Percentiles rank a stretch among this genome's conserved stretches.
Evolutionary conservation across 1,284 basidiomycete species (phyloP).

Genomic region (Trametes pubescens): DNA sequence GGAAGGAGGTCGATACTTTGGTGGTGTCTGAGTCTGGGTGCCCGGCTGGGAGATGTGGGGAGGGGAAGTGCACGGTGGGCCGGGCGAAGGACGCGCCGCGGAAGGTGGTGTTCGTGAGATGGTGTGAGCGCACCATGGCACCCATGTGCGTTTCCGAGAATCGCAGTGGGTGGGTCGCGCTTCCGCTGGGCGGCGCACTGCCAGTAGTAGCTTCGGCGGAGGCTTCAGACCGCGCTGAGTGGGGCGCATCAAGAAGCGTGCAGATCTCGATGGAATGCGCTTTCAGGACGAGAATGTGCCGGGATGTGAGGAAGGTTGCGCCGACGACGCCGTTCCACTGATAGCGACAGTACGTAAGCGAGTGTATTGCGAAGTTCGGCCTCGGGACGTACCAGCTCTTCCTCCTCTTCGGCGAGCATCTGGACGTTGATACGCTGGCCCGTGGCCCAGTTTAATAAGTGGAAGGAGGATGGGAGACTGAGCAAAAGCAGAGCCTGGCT

Average conservation of each 20-base stretch:
- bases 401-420: constrained; percentile 36
- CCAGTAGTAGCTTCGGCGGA: neutral
- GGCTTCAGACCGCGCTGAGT: neutral
- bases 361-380: neutral
- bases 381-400: constrained; percentile 40
- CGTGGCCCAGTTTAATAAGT: constrained; percentile 46
- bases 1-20: constrained; percentile 44
- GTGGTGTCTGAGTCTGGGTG: constrained; percentile 8
- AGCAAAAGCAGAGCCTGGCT: constrained; percentile 40
- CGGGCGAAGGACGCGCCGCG: constrained; percentile 53
- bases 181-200: neutral
- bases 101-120: constrained; percentile 50
- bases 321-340: constrained; percentile 62
- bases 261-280: constrained; percentile 59
- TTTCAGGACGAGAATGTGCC: constrained; percentile 57
- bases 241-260: constrained; percentile 36
- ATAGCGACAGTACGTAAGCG: neutral
- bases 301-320: constrained; percentile 54
- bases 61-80: constrained; percentile 4
- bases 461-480: constrained; percentile 33
- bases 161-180: neutral
- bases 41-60: neutral
- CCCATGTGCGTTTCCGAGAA: constrained; percentile 28
- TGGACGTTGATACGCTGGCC: constrained; percentile 33
- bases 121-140: constrained; percentile 32